Evolutionary conservation across 2,329 filamentous ascomycete genomes (phyloP).

Genomic region (Mariannaea elegans): DNA sequence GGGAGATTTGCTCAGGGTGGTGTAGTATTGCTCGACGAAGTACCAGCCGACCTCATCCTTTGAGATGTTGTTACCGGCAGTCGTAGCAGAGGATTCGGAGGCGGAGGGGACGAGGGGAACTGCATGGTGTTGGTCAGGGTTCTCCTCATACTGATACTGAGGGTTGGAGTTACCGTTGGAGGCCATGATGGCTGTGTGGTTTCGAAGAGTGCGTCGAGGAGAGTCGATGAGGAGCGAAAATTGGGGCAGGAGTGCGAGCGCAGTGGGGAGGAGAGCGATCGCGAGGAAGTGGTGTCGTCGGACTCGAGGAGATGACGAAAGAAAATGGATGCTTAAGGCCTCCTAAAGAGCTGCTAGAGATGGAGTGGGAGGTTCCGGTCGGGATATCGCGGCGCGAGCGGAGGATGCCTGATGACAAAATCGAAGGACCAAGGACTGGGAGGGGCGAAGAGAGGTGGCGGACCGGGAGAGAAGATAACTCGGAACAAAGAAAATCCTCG

Average conservation of each 20-base stretch:
- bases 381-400: constrained; percentile 14
- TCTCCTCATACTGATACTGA: constrained; percentile 53
- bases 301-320: constrained; percentile 9
- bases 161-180: constrained; percentile 64
- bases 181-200: constrained; percentile 55
- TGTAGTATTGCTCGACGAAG: constrained; percentile 99
- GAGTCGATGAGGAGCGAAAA: constrained; percentile 28
- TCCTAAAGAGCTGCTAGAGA: constrained; percentile 19
- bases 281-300: constrained; percentile 20
- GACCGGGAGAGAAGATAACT: constrained; percentile 27
- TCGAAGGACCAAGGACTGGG: constrained; percentile 32
- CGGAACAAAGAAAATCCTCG: constrained; percentile 25
- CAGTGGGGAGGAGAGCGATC: constrained; percentile 30
- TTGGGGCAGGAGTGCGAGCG: constrained; percentile 28
- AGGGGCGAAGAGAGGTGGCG: constrained; percentile 35
- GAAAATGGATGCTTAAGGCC: constrained; percentile 19
- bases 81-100: constrained; percentile 42
- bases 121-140: constrained; percentile 49
- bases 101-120: constrained; percentile 47
- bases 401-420: constrained; percentile 29
- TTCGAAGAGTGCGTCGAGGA: constrained; percentile 25
- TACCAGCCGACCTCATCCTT: constrained; percentile 99
- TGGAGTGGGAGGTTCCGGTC: constrained; percentile 27
- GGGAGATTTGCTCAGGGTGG: constrained; percentile 90
- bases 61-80: constrained; percentile 58